Conservation (phyloP, 2,329 filamentous ascomycete species). For the Verticillium zaregamsianum region DNA sequence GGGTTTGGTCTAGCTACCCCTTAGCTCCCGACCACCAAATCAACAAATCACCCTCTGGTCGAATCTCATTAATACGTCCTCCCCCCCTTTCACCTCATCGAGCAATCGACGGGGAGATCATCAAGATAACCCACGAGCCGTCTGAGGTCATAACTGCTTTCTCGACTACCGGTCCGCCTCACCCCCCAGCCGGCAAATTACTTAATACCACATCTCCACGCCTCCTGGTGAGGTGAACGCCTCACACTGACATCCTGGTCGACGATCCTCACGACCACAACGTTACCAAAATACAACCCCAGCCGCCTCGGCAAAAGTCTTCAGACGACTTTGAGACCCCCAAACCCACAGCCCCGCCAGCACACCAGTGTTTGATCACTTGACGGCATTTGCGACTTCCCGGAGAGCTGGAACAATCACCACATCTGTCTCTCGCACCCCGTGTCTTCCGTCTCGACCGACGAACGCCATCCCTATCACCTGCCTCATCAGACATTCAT, state of each 20-base stretch:
- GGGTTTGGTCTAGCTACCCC: neutral
- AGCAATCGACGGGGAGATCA: neutral
- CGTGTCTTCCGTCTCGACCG: neutral
- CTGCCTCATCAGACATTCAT: neutral
- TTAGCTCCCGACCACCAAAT: neutral
- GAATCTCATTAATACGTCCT: neutral
- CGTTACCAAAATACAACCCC: neutral
- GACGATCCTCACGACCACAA: neutral
- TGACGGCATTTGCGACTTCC: neutral
- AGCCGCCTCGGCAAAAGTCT: neutral
- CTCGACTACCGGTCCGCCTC: neutral
- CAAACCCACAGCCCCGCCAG: neutral
- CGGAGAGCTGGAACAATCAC: neutral
- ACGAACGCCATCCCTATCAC: neutral
- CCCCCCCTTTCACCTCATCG: neutral
- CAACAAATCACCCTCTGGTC: neutral
- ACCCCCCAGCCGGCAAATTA: neutral
- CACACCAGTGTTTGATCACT: neutral
- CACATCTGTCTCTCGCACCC: neutral
- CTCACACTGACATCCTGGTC: neutral
- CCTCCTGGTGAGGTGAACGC: neutral
- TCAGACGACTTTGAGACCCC: neutral
- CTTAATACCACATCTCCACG: neutral
- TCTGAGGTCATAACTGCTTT: neutral
- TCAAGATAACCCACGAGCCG: neutral